Base-by-base conservation (phyloP, 139 green algal species). In the Volvox africanus region DNA sequence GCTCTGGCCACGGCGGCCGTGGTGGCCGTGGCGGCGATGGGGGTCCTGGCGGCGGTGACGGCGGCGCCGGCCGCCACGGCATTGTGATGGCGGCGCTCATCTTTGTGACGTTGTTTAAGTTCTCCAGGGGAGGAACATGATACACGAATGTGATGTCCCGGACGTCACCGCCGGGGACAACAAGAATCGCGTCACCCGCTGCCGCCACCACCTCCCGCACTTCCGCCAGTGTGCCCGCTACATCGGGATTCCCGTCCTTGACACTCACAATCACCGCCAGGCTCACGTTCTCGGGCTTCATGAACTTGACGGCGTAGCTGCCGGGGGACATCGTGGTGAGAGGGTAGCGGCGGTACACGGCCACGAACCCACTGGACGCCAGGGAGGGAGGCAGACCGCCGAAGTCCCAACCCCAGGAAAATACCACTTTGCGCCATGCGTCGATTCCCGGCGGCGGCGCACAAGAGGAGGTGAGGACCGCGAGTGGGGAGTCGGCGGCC, bases 331-430 rank as follows among this genome's bases (percentile, higher is more conserved):
- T 33, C 17, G 21, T 69, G 2, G 71, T 61, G 21, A 90, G 71
- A 9, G 86, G 86, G 55, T 84, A 90, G 86, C 86, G 86, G 50
- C 86, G 86, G 50, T 30, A 76, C 20, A 90, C 86, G n/a, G 86
- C 86, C 50, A 90, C 50, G 30, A 90, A 83, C n/a, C 86, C 86
- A n/a, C 32, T 50, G 28, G 20, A 13, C 20, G 86, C 26, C 11
- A 90, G 86, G 73, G 69, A 83, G 30, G 71, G 73, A 18, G 86
- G 86, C 71, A 90, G 86, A 20, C 1, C 30, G 50, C 32, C 26
- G 19, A 61, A 90, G 73, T 90, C 50, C 86, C 86, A 90, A 19
- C 73, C 73, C 71, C 71, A 90, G 28, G 71, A 84, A 24, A 77
- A 90, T 1, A 82, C 67, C 44, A 76, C 28, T 32, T 44, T 69